Base-by-base conservation (phyloP, 345 rosid species). In the Eucalyptus marginata region DNA sequence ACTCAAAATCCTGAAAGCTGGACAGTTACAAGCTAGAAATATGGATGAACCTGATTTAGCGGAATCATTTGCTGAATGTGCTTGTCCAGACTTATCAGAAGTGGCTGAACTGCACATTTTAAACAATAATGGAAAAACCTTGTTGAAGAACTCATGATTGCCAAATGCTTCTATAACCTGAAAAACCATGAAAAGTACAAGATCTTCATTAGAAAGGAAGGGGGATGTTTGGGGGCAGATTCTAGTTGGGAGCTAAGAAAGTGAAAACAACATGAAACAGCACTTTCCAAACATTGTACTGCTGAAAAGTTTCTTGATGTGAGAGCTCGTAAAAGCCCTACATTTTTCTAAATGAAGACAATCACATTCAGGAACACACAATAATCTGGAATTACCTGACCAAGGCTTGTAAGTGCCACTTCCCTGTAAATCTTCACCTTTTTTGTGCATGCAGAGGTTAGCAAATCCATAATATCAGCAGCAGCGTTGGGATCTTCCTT, bases 111-210 rank as follows among this genome's bases (percentile, higher is more conserved):
- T 92, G 93, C 94, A 95, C 94, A 96, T 93, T 86, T 93, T 98
- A 90, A 92, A 90, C 87, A 97, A 89, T 89, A 91, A 50, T 84
- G 99, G 99, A 88, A 97, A 97, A 91, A 93, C 94, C 80, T 90
- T 49, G 89, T 88, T 91, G 90, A 96, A 96, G 93, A 96, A 96
- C 90, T 96, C 52, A 50, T 14, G 97, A 90, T 92, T 85, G 31
- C 92, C 95, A 89, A 96, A 97, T 86, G 98, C 96, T 95, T 94
- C 91, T 91, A 96, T 93, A 88, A 97, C 95, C 99, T 97, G 93
- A 50, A 58, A 58, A 59, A 49, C 36, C 31, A 79, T n/a, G 31
- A 44, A 86, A 54, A 33, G 68, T 25, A 25, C 59, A 10, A 51
- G 36, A 58, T 58, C 62, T 56, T 56, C 64, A 24, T 58, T 58